phyloP scores from a whole-genome alignment of 257 asterid genomes.

The Verbena officinalis region DNA sequence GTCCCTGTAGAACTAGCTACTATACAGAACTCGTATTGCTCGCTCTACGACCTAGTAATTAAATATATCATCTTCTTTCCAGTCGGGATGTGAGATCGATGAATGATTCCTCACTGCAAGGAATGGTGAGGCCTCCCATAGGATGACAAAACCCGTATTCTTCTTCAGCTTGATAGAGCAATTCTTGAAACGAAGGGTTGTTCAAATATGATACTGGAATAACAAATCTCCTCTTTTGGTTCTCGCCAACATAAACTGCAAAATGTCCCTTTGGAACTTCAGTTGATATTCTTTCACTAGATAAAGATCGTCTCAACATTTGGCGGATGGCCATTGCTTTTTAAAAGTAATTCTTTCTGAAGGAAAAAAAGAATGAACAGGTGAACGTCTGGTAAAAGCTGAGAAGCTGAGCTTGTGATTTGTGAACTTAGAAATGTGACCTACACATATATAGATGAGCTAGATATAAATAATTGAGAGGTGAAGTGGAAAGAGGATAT shows the following conservation, averaged over 20 bases:
- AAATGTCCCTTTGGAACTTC: conserved; percentile 43
- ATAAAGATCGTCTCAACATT: background rate
- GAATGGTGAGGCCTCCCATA: conserved; percentile 48
- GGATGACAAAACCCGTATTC: conserved; percentile 41
- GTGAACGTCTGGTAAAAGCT: too few species aligned
- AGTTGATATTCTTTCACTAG: background rate
- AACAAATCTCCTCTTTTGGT: conserved; percentile 34
- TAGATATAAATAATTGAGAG: too few species aligned
- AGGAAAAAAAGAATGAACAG: too few species aligned
- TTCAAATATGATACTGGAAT: conserved; percentile 39
- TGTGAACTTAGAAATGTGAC: too few species aligned
- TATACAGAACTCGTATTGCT: background rate
- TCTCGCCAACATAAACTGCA: conserved; percentile 47
- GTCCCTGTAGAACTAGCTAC: too few species aligned
- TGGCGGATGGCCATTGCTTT: background rate
- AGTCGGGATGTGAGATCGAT: conserved; percentile 11
- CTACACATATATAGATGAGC: too few species aligned
- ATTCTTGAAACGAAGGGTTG: conserved; percentile 36
- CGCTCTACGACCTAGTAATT: conserved; percentile 7
- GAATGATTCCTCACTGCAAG: conserved; percentile 36
- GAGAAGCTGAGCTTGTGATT: too few species aligned
- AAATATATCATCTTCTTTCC: conserved; percentile 12
- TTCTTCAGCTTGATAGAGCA: conserved; percentile 37
- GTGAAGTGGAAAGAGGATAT: too few species aligned
- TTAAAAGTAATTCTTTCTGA: too few species aligned